Percentiles rank a stretch among this genome's conserved stretches.
phyloP scores from a whole-genome alignment of 768 basidiomycete species.

The Saitozyma sp. region DNA sequence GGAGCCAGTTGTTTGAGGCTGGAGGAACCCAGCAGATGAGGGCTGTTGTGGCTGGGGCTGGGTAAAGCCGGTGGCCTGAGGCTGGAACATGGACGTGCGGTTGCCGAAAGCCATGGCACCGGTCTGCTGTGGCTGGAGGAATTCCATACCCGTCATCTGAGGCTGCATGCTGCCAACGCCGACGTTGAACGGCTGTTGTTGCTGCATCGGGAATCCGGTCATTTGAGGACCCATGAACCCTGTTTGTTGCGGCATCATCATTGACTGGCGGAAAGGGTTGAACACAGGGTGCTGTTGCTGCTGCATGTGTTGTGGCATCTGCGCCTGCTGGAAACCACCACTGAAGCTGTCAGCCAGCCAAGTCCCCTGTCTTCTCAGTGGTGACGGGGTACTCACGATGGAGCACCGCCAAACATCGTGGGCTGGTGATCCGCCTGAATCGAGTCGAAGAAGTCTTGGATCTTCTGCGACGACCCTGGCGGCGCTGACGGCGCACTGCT shows the following conservation, averaged over 20 bases:
- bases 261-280: constrained; percentile 76
- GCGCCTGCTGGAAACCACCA: constrained; percentile 18
- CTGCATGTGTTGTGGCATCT: constrained; percentile 39
- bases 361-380: neutral
- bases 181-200: constrained; percentile 54
- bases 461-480: constrained; percentile 54
- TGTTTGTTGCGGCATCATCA: constrained; percentile 53
- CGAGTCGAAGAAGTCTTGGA: constrained; percentile 81
- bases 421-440: constrained; percentile 75
- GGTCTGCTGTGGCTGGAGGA: constrained; percentile 61
- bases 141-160: constrained; percentile 17
- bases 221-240: constrained; percentile 50
- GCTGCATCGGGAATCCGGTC: constrained; percentile 53
- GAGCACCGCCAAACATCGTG: constrained; percentile 43
- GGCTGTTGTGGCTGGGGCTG: constrained; percentile 61
- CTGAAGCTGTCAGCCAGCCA: neutral
- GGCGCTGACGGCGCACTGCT: constrained; percentile 37
- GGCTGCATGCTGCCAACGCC: constrained; percentile 11
- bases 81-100: constrained; percentile 47
- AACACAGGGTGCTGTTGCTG: constrained; percentile 57
- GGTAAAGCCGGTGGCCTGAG: constrained; percentile 32
- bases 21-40: constrained; percentile 56
- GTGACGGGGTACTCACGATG: constrained; percentile 13
- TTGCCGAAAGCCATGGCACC: constrained; percentile 53
- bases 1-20: constrained; percentile 59